These are phyloP conservation scores for Alnus glutinosa DNA, from an alignment of 306 rosid species.

Conservation along the genomic window DNA sequence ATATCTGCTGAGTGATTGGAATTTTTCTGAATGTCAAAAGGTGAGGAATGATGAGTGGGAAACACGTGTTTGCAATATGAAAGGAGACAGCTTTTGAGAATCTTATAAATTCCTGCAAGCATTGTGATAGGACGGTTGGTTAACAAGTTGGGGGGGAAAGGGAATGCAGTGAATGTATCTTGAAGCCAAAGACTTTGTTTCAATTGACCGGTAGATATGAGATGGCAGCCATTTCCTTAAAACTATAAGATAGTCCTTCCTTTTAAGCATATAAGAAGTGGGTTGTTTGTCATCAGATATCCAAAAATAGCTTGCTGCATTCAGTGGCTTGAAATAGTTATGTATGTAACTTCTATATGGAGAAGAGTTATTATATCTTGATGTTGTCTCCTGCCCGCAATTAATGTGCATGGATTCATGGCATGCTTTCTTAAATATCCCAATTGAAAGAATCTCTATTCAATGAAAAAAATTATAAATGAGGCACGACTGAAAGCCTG, in stretches of 20 bases:
- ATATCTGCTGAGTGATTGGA: slow-evolving; percentile 1
- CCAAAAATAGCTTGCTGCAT: not conserved
- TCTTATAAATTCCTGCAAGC: not conserved
- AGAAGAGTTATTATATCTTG: slow-evolving; percentile 2
- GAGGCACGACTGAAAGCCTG: not conserved
- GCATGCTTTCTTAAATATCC: not conserved
- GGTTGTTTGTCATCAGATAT: not conserved
- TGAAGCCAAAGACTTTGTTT: slow-evolving; percentile 10
- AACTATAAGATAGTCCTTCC: not conserved
- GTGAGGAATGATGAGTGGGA: slow-evolving; percentile 16
- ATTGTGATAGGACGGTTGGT: not conserved
- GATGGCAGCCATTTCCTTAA: not conserved
- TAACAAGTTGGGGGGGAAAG: not conserved
- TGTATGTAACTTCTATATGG: not conserved
- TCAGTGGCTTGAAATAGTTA: not conserved
- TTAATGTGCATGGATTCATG: not conserved
- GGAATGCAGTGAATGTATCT: not conserved
- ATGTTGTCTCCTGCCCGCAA: not conserved
- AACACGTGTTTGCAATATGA: not conserved
- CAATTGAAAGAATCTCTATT: not conserved
- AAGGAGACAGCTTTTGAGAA: slow-evolving; percentile 1
- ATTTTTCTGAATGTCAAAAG: not conserved
- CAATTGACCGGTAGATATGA: not conserved
- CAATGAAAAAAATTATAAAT: not conserved
- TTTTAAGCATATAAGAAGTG: not conserved